Conservation (phyloP, 2,329 filamentous ascomycete genomes). For the Penicillium vulpinum region DNA sequence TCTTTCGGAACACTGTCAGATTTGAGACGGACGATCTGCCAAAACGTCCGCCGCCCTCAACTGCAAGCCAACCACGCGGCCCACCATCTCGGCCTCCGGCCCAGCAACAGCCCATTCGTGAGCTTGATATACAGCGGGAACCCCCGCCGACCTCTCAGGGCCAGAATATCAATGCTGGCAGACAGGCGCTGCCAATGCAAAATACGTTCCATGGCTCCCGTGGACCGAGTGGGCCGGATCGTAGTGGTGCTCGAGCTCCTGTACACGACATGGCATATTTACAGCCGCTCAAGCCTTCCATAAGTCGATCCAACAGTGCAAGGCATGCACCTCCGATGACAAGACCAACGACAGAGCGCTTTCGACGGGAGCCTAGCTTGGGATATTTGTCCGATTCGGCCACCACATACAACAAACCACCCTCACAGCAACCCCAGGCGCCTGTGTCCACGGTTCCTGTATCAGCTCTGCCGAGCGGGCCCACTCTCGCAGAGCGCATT, state of each 20-base stretch:
- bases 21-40: not conserved
- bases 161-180: not conserved
- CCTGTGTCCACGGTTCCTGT: constrained; percentile 4
- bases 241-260: constrained; percentile 10
- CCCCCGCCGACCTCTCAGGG: constrained; percentile 5
- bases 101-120: constrained; percentile 6
- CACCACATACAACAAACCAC: constrained; percentile 8
- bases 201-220: constrained; percentile 11
- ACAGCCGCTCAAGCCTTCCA: not conserved
- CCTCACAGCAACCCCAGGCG: not conserved
- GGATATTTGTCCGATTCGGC: constrained; percentile 29
- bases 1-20: constrained; percentile 6
- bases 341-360: constrained; percentile 7
- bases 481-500: constrained; percentile 33
- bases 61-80: constrained; percentile 13
- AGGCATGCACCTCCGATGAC: constrained; percentile 10
- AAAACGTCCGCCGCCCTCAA: not conserved
- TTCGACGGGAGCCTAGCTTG: constrained; percentile 14
- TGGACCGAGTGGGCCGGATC: constrained; percentile 5
- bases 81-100: constrained; percentile 3
- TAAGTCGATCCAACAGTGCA: constrained; percentile 24
- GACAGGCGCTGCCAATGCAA: constrained; percentile 2
- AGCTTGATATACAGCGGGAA: constrained; percentile 1
- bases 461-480: constrained; percentile 10
- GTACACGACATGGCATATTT: not conserved